These are phyloP conservation scores for Hansenula sp. DNA, from an alignment of 1,139 yeast genomes.

Conservation along the genomic window DNA sequence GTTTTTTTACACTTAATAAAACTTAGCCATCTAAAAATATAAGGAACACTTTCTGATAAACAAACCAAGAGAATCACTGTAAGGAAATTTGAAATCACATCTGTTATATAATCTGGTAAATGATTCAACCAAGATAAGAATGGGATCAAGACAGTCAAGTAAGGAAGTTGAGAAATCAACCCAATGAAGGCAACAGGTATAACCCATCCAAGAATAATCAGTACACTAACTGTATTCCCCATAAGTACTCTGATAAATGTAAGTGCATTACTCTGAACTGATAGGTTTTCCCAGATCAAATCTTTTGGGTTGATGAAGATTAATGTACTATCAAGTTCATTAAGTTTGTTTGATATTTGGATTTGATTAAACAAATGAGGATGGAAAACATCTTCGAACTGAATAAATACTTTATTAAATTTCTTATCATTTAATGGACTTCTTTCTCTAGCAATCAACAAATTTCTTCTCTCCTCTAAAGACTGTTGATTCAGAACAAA, in stretches of 20 bases:
- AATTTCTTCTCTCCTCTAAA: slow-evolving; percentile 24
- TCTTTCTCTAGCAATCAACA: slow-evolving; percentile 15
- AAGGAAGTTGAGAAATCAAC: slow-evolving; percentile 59
- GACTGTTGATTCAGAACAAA: slow-evolving; percentile 7
- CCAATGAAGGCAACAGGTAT: slow-evolving; percentile 72
- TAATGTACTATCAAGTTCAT: slow-evolving; percentile 36
- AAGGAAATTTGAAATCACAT: slow-evolving; percentile 49
- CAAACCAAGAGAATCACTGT: slow-evolving; percentile 59
- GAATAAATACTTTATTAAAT: slow-evolving; percentile 43
- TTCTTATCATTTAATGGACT: slow-evolving; percentile 22
- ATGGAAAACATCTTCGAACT: slow-evolving; percentile 42
- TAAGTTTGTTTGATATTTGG: slow-evolving; percentile 39
- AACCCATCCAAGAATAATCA: slow-evolving; percentile 56
- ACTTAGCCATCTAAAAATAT: slow-evolving; percentile 44
- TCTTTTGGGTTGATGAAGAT: slow-evolving; percentile 55
- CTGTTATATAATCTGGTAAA: slow-evolving; percentile 49
- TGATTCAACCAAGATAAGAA: slow-evolving; percentile 45
- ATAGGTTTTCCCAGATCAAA: slow-evolving; percentile 54
- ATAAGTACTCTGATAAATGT: slow-evolving; percentile 34
- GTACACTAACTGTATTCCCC: slow-evolving; percentile 39
- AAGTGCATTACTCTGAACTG: slow-evolving; percentile 30
- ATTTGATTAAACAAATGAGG: slow-evolving; percentile 56
- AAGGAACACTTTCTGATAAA: slow-evolving; percentile 52
- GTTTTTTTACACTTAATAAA: slow-evolving; percentile 48
- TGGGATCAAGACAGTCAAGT: slow-evolving; percentile 51